Conservation (phyloP, 208 protist genomes). For the Acanthamoeba polyphaga region DNA sequence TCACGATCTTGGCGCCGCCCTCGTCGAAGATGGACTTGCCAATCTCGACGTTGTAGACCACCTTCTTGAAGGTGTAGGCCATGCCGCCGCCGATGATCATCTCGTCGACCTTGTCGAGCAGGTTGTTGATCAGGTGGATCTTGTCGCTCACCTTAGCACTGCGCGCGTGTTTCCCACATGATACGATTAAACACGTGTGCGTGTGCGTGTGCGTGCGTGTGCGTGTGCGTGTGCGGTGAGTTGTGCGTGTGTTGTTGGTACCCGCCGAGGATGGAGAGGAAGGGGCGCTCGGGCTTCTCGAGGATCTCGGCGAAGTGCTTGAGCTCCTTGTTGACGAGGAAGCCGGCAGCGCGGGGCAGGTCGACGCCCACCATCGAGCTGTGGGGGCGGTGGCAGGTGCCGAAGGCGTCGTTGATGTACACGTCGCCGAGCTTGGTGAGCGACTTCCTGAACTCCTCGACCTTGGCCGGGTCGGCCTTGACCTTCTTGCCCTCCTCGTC, state of each 20-base stretch:
- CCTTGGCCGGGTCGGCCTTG: slow-evolving; percentile 83
- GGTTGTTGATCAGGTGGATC: slow-evolving; percentile 99
- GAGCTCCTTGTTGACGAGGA: slow-evolving; percentile 99
- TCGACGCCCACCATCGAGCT: slow-evolving; percentile 92
- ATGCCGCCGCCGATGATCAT: slow-evolving; percentile 99
- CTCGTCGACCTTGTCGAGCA: slow-evolving; percentile 98
- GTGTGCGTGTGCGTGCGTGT: neutral
- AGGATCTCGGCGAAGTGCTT: slow-evolving; percentile 97
- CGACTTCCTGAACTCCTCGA: slow-evolving; percentile 91
- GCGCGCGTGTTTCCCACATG: neutral
- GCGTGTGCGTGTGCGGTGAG: neutral
- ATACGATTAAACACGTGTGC: neutral
- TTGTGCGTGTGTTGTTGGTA: neutral
- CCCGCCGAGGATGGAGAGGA: slow-evolving; percentile 98
- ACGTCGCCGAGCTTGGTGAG: slow-evolving; percentile 97
- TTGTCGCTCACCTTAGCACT: slow-evolving; percentile 99
- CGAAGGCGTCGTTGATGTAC: slow-evolving; percentile 99
- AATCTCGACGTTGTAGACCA: slow-evolving; percentile 90
- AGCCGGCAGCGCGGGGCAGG: slow-evolving; percentile 95
- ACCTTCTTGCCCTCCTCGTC: slow-evolving; percentile 89
- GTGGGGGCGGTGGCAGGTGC: slow-evolving; percentile 98
- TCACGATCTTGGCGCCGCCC: slow-evolving; percentile 89
- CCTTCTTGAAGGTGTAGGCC: slow-evolving; percentile 98
- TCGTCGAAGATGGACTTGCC: slow-evolving; percentile 97
- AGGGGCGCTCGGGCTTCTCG: slow-evolving; percentile 91